Percentiles rank a stretch among this genome's conserved stretches.
phyloP scores from a whole-genome alignment of 164 flowering plant genomes.

The Stephania cephalantha region DNA sequence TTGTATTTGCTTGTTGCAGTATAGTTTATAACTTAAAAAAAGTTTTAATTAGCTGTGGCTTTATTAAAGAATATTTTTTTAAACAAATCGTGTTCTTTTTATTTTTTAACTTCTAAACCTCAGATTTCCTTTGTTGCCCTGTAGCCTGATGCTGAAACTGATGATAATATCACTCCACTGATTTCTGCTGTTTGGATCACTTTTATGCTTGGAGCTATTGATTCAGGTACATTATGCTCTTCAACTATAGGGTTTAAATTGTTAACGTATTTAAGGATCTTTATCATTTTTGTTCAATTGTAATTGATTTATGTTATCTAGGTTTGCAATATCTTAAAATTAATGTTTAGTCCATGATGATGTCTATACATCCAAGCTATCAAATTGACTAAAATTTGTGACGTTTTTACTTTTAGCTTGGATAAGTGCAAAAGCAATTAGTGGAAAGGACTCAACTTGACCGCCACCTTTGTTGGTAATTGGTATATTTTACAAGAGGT shows the following conservation, averaged over 20 bases:
- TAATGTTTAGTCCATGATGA: background rate
- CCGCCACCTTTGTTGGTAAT: no score
- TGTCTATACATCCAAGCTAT: no score
- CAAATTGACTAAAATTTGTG: no score
- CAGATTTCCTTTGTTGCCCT: slow-evolving; percentile 16
- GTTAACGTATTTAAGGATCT: background rate
- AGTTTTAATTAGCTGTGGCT: background rate
- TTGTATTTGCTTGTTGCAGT: background rate
- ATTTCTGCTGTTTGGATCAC: slow-evolving; percentile 76
- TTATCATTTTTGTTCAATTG: no score
- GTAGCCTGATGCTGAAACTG: slow-evolving; percentile 94
- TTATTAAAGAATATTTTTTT: background rate
- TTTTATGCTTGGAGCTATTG: slow-evolving; percentile 68
- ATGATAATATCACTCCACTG: slow-evolving; percentile 76
- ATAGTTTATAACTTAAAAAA: background rate
- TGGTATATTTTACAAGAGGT: no score
- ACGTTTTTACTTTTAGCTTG: no score
- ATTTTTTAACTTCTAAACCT: background rate
- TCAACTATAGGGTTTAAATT: background rate
- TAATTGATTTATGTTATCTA: background rate
- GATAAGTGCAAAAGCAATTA: no score
- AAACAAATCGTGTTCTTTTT: background rate
- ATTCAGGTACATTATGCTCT: slow-evolving; percentile 49
- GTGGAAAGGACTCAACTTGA: no score
- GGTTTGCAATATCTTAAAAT: background rate